Conservation (phyloP, 345 rosid genomes). For the Citrus unshiu region DNA sequence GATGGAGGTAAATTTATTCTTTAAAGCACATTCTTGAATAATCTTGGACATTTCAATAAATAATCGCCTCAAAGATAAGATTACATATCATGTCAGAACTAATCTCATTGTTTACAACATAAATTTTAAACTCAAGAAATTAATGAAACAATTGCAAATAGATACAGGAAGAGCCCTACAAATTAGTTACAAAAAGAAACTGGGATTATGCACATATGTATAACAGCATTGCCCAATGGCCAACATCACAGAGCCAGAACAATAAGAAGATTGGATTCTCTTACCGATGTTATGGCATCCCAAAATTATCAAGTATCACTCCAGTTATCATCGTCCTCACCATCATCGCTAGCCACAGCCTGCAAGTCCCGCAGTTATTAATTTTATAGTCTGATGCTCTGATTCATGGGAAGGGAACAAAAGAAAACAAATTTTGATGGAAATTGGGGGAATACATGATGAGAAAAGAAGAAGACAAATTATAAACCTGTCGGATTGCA, state of each 20-base stretch:
- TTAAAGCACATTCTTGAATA: neutral
- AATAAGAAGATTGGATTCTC: conserved; percentile 8
- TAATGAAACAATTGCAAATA: conserved; percentile 11
- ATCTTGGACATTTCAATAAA: conserved; percentile 11
- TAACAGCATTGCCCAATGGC: conserved; percentile 13
- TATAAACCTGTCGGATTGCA: conserved; percentile 87
- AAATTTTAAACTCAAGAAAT: conserved; percentile 17
- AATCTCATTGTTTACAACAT: conserved; percentile 11
- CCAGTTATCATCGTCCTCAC: conserved; percentile 82
- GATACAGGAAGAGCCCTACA: conserved; percentile 10
- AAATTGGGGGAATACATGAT: neutral
- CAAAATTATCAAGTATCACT: conserved; percentile 44
- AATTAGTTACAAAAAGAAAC: conserved; percentile 32
- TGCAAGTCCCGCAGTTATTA: conserved; percentile 23
- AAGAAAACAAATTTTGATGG: neutral
- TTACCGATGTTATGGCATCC: neutral
- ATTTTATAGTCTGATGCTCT: neutral
- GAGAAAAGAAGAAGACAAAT: neutral
- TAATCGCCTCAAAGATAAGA: conserved; percentile 15
- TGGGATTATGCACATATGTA: conserved; percentile 28
- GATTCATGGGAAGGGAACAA: neutral
- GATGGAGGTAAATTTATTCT: neutral
- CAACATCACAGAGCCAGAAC: conserved; percentile 9
- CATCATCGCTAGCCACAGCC: conserved; percentile 82
- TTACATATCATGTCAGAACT: conserved; percentile 13